Evolutionary conservation across 257 asterid species (phyloP).

Genomic region (Solanum dulcamara): DNA sequence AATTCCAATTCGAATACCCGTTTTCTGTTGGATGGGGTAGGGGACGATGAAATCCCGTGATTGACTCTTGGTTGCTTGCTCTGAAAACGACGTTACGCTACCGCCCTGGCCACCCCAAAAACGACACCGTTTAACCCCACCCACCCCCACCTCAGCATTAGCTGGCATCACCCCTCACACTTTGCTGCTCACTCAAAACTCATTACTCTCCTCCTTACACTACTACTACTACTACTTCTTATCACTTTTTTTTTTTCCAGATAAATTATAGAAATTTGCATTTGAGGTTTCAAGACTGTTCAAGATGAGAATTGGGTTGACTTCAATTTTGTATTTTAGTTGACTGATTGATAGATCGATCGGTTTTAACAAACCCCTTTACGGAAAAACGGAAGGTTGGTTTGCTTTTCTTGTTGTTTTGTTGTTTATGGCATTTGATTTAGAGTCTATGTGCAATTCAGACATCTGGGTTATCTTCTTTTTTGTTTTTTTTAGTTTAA

Average conservation of each 20-base stretch:
- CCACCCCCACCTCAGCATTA: background rate
- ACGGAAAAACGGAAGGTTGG: background rate
- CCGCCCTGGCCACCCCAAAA: background rate
- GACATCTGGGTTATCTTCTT: background rate
- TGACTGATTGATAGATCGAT: background rate
- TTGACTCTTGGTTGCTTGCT: slow-evolving; percentile 3
- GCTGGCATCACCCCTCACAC: background rate
- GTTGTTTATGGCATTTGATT: background rate
- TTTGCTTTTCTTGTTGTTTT: background rate
- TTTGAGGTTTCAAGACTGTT: background rate
- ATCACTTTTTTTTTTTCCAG: background rate
- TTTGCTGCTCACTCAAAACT: background rate
- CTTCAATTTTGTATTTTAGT: background rate
- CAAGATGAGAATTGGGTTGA: background rate
- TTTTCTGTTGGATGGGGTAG: background rate
- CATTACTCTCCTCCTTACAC: background rate
- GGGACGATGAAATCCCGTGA: slow-evolving; percentile 12
- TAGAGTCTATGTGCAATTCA: background rate
- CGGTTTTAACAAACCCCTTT: background rate
- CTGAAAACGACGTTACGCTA: background rate
- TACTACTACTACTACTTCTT: background rate
- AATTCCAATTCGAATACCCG: background rate
- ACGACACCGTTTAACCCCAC: background rate
- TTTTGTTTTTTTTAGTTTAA: background rate
- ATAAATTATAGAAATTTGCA: background rate